These are phyloP conservation scores for Aspergillus steynii DNA, from an alignment of 495 filamentous ascomycete species.

Conservation along the genomic window DNA sequence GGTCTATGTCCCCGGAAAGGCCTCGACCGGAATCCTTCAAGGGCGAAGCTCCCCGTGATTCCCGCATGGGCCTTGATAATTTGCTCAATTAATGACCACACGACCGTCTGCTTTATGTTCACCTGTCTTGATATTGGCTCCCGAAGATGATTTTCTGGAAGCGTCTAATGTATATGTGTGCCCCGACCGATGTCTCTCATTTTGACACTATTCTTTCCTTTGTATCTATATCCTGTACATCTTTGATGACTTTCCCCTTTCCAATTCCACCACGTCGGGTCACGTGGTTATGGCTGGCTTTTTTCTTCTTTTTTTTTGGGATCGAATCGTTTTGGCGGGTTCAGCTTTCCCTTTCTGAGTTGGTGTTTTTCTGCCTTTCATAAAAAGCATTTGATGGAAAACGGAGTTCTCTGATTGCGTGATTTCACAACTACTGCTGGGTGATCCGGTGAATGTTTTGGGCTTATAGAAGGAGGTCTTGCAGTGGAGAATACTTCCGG, in stretches of 20 bases:
- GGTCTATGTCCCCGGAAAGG: conserved; percentile 16
- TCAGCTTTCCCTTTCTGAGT: background rate
- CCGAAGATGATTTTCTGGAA: conserved; percentile 21
- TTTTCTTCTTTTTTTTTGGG: conserved; percentile 7
- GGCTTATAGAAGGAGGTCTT: background rate
- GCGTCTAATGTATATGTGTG: conserved; percentile 34
- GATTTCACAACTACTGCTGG: conserved; percentile 2
- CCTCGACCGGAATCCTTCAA: conserved; percentile 16
- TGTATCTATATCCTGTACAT: conserved; percentile 44
- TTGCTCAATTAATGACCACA: conserved; percentile 35
- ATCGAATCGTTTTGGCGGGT: background rate
- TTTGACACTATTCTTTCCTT: conserved; percentile 24
- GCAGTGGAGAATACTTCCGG: conserved; percentile 1
- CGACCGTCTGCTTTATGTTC: background rate
- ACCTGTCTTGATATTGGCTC: conserved; percentile 20
- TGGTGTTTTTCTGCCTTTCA: conserved; percentile 20
- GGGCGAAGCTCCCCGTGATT: conserved; percentile 37
- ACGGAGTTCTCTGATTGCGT: conserved; percentile 5
- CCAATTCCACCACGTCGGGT: conserved; percentile 19
- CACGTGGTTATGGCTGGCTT: conserved; percentile 15
- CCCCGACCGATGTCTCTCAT: conserved; percentile 21
- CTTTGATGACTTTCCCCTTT: conserved; percentile 7
- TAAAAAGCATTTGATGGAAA: conserved; percentile 5
- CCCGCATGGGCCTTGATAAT: conserved; percentile 45
- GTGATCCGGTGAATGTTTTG: conserved; percentile 11